These are phyloP conservation scores for Russula sp. DNA, from an alignment of 768 basidiomycete species.

Conservation along the genomic window DNA sequence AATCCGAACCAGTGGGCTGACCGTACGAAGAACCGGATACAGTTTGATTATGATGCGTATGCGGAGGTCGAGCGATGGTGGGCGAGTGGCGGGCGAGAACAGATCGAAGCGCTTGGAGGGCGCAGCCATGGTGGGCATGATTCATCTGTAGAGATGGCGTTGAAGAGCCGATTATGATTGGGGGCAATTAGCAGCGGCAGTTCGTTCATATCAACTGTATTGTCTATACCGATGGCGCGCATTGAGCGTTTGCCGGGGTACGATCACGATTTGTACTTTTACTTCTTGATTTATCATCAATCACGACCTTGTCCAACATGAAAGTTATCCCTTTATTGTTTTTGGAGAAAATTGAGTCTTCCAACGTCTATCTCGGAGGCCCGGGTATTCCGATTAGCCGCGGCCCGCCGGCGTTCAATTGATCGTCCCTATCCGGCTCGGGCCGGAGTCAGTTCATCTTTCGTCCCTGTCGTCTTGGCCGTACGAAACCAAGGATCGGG, in stretches of 20 bases:
- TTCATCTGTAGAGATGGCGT: neutral
- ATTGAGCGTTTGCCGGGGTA: neutral
- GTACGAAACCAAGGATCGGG: no score
- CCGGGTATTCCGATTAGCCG: no score
- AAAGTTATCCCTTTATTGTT: no score
- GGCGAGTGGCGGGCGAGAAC: constrained; percentile 36
- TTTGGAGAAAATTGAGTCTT: no score
- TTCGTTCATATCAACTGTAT: neutral
- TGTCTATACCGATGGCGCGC: neutral
- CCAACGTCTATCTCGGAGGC: no score
- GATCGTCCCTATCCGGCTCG: no score
- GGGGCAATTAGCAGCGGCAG: no score
- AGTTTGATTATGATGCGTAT: constrained; percentile 58
- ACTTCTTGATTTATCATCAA: neutral
- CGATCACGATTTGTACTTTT: neutral
- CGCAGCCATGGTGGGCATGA: neutral
- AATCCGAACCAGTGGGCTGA: constrained; percentile 61
- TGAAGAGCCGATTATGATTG: constrained; percentile 5
- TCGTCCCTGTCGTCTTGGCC: no score
- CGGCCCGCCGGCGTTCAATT: no score
- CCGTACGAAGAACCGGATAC: constrained; percentile 44
- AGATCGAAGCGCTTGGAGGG: constrained; percentile 14
- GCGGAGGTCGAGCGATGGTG: constrained; percentile 51
- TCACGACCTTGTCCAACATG: neutral
- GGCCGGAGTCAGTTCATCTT: no score